Evolutionary conservation across 2,329 filamentous ascomycete genomes (phyloP), one percentile per base, ranked within the genome.

Genomic region (Ceratocystis lukuohia): DNA sequence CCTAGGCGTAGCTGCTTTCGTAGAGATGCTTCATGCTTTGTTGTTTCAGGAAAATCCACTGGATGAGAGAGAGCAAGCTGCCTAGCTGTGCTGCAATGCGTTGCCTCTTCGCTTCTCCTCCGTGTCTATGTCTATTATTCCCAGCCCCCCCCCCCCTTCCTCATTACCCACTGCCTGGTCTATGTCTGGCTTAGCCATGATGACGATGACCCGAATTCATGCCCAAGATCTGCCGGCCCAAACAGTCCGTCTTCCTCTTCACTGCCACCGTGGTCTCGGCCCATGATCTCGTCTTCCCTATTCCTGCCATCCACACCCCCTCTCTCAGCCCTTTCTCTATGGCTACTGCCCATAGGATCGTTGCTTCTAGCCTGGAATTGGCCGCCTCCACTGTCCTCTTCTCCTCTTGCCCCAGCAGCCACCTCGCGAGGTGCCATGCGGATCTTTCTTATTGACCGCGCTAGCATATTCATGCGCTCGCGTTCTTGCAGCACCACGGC

Each of bases 401-500:
- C 33, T 25, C 8, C 53, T 15, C 22, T 28, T 4, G 30, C 30
- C 15, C n/a, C 30, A 25, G 20, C 48, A 8, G 2, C n/a, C 33
- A 28, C 15, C 48, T 65, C 41, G 22, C 20, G 46, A n/a, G 46
- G 44, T 12, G 46, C 30, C 63, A 65, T 62, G 69, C 75, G 77
- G 50, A 88, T 75, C 70, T 81, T 85, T 69, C 91, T 83, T 70
- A 96, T 75, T 7, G 91, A 91, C 69, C 93, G 81, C 77, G 82
- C 83, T 80, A 99, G 87, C 22, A 88, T 86, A 70, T 91, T 90
- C 69, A 96, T 77, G 70, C 89, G 82, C 73, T 89, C 88, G 70
- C 83, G 84, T 77, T 99, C 94, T 65, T 83, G 82, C 3, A 96
- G 84, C 30, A 97, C 79, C 82, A 92, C 91, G 41, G 84, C 84